Percentiles rank a stretch among this genome's conserved stretches.
Evolutionary conservation across 2,329 filamentous ascomycete species (phyloP).

Genomic region (Microcyclosporella mali): DNA sequence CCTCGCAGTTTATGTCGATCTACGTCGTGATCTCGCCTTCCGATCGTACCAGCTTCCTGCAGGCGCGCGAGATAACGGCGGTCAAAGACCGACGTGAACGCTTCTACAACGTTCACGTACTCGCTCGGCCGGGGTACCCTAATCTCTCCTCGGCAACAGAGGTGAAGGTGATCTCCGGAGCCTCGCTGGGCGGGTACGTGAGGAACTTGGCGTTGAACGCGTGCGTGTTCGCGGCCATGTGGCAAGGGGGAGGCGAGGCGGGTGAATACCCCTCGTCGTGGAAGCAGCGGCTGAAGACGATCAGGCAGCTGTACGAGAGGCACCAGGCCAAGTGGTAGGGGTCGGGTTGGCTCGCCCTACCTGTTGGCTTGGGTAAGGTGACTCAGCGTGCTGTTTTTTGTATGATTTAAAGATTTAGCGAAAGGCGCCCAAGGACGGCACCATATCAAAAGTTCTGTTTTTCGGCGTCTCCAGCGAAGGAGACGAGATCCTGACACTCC

Average conservation of each 20-base stretch:
- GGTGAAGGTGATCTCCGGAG: conserved; percentile 79
- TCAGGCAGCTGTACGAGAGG: conserved; percentile 71
- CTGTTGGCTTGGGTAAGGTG: too few relatives aligned
- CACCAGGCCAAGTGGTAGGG: conserved; percentile 14
- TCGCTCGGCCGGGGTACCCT: conserved; percentile 83
- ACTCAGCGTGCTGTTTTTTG: too few relatives aligned
- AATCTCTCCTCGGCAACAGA: conserved; percentile 85
- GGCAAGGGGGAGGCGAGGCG: conserved; percentile 59
- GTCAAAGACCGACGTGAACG: conserved; percentile 37
- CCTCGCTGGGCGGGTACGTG: conserved; percentile 76
- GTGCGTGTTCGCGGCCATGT: conserved; percentile 88
- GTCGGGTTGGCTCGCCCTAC: too few relatives aligned
- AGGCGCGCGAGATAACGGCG: conserved; percentile 44
- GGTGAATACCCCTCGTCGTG: conserved; percentile 69
- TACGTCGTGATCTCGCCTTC: conserved; percentile 93
- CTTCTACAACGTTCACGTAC: conserved; percentile 85
- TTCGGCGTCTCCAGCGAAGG: background rate
- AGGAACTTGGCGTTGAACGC: conserved; percentile 86
- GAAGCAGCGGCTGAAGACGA: conserved; percentile 79
- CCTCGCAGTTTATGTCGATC: conserved; percentile 92
- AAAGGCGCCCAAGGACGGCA: conserved; percentile 1
- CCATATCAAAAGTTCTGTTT: conserved; percentile 5
- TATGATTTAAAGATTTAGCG: background rate
- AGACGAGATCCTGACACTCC: too few relatives aligned
- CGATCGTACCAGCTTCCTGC: conserved; percentile 68